Conservation (phyloP, 768 basidiomycete genomes). For the Scleroderma bovista region DNA sequence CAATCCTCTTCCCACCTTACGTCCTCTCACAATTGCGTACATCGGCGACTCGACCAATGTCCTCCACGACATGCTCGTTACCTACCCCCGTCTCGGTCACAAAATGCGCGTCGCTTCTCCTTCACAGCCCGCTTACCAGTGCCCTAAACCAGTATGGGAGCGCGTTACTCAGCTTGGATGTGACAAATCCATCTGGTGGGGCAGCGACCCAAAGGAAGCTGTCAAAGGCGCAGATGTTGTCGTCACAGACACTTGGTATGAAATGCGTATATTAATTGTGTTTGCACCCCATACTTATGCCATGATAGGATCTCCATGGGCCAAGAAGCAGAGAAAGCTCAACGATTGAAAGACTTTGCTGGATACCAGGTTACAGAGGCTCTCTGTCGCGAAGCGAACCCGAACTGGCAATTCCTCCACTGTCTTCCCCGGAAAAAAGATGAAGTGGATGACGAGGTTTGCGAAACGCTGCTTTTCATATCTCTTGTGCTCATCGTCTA, state of each 20-base stretch:
- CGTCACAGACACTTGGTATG: conserved; percentile 93
- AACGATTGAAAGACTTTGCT: conserved; percentile 78
- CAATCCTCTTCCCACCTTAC: conserved; percentile 46
- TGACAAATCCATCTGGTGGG: conserved; percentile 71
- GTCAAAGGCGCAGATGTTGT: conserved; percentile 90
- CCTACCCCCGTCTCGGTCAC: conserved; percentile 88
- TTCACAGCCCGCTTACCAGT: conserved; percentile 50
- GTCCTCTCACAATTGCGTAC: conserved; percentile 85
- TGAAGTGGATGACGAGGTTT: conserved; percentile 94
- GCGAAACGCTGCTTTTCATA: conserved; percentile 7
- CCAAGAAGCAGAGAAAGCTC: conserved; percentile 88
- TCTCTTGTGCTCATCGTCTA: conserved; percentile 1
- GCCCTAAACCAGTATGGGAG: conserved; percentile 72
- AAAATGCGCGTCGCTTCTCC: conserved; percentile 82
- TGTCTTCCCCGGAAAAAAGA: conserved; percentile 89
- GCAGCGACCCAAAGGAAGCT: conserved; percentile 76
- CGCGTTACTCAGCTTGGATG: conserved; percentile 72
- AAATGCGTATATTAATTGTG: background rate
- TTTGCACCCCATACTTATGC: background rate
- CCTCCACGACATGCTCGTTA: conserved; percentile 94
- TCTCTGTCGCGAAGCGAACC: conserved; percentile 74
- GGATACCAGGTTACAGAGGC: conserved; percentile 94
- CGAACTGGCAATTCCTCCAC: conserved; percentile 92
- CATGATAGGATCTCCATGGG: conserved; percentile 93
- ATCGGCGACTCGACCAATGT: conserved; percentile 95